These are phyloP conservation scores for Collybia sp. DNA, from an alignment of 768 basidiomycete species.

Conservation along the genomic window DNA sequence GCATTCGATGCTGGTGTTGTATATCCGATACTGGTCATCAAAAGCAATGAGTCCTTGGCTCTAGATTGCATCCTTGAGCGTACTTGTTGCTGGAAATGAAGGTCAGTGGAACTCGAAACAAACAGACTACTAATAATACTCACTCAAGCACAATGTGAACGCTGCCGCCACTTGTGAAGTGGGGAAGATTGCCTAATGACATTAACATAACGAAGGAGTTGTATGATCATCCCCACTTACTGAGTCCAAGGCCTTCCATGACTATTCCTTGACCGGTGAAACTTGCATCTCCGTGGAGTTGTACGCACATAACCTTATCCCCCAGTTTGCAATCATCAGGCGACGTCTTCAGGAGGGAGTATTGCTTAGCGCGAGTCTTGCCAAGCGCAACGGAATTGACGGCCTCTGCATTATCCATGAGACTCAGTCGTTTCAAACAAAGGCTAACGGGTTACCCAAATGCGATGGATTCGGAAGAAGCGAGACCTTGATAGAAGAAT, in stretches of 20 bases:
- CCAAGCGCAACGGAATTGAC: conserved; percentile 86
- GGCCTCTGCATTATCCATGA: conserved; percentile 53
- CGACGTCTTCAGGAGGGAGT: conserved; percentile 66
- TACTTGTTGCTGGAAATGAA: conserved; percentile 51
- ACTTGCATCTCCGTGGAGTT: conserved; percentile 89
- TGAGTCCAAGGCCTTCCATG: conserved; percentile 84
- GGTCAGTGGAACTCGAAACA: neutral
- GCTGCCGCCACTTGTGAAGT: conserved; percentile 88
- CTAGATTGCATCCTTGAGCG: conserved; percentile 4
- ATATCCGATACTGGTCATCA: conserved; percentile 72
- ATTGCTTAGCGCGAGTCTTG: conserved; percentile 89
- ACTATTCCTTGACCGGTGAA: conserved; percentile 89
- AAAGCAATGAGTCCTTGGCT: neutral
- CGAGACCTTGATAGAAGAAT: conserved; percentile 60
- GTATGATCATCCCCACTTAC: conserved; percentile 33
- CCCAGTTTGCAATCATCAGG: conserved; percentile 51
- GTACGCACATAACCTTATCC: conserved; percentile 81
- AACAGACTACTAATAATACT: conserved; percentile 18
- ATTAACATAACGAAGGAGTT: neutral
- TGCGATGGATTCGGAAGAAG: conserved; percentile 33
- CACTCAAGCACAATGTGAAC: conserved; percentile 91
- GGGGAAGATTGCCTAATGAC: conserved; percentile 72
- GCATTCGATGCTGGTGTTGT: conserved; percentile 85
- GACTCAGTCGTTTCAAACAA: neutral
- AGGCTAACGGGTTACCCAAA: neutral